Base-by-base conservation (phyloP, 1,139 yeast species). In the Saccharomyces hybrid region DNA sequence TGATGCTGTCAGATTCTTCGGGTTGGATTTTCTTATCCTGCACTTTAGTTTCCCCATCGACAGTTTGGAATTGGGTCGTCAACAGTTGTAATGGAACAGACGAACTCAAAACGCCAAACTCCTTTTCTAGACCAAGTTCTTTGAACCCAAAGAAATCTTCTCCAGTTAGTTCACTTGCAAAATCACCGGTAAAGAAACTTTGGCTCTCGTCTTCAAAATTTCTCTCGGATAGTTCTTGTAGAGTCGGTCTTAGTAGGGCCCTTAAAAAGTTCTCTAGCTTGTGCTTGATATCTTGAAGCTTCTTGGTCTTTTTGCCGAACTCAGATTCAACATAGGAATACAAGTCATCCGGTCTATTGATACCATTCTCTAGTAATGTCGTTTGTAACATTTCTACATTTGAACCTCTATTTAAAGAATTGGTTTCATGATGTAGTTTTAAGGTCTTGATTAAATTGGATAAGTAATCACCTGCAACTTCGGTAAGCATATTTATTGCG, bases 121-220 rank as follows among this genome's bases (percentile, higher is more conserved):
- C 99, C 64, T 85, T 88, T 65, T 93, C 99, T 59, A 95, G 75
- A 0, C 99, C 99, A 50, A 95, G 76, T 62, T 91, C 98, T 65
- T 81, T 86, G 74, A 95, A 95, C 0, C 99, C 99, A 73, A 95
- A 95, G 77, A 91, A 93, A 71, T 95, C 99, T 61, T 87, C 95
- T 13, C 99, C 99, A 1, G 72, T 69, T 51, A 93, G 75, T 59
- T 90, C 96, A 64, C 82, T 86, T 1, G 96, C 85, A 67, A 93
- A 95, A 64, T 90, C 97, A 56, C 99, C 99, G 20, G 95, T 88
- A 62, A 91, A 74, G 65, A 91, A 93, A 68, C 91, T 96, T 59
- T 93, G 98, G 67, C 96, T 87, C 64, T 90, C 88, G 65, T 93
- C 99, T 47, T 76, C 83, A 69, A 93, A 93, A 61, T 85, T 86